A percentile compares a stretch with the other conserved stretches of the same genome.
These are phyloP conservation scores for Zymoseptoria brevis DNA, from an alignment of 2,329 filamentous ascomycete genomes.

Conservation along the genomic window DNA sequence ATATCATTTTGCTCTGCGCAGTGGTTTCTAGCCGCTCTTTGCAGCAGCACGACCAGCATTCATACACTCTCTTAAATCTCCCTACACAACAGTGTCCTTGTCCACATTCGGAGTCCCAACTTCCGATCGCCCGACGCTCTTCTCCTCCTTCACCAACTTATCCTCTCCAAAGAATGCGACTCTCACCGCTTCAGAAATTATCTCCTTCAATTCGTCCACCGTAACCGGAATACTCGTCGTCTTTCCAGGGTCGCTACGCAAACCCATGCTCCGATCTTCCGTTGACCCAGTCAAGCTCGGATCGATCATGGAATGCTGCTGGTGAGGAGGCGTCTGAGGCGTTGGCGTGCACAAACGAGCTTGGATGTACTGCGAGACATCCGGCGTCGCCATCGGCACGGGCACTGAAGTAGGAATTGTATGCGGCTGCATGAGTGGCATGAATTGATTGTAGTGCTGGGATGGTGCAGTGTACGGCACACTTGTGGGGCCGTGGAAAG, in stretches of 20 bases:
- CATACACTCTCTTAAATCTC: background rate
- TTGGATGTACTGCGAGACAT: constrained; percentile 7
- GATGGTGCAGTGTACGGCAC: constrained; percentile 7
- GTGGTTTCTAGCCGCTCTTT: background rate
- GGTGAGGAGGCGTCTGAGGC: constrained; percentile 4
- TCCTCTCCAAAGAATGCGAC: constrained; percentile 8
- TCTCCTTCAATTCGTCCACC: constrained; percentile 16
- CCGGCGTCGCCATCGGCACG: constrained; percentile 1
- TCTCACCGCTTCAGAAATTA: constrained; percentile 15
- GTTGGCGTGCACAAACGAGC: constrained; percentile 19
- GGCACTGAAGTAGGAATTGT: background rate
- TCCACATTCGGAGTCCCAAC: background rate
- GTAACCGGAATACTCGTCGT: constrained; percentile 10
- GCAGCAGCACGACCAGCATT: background rate
- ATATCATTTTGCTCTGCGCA: background rate
- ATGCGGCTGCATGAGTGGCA: background rate
- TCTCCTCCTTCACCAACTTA: constrained; percentile 1
- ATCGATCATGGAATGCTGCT: constrained; percentile 9
- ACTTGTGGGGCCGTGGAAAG: constrained; percentile 14
- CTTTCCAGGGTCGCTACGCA: background rate
- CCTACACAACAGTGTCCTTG: background rate
- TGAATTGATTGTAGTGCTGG: constrained; percentile 5
- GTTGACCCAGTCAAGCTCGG: constrained; percentile 8
- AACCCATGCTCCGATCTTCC: background rate
- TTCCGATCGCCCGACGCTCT: background rate